Percentiles rank a stretch among this genome's conserved stretches.
These are phyloP conservation scores for Neonectria coccinea DNA, from an alignment of 2,329 filamentous ascomycete genomes.

Conservation along the genomic window DNA sequence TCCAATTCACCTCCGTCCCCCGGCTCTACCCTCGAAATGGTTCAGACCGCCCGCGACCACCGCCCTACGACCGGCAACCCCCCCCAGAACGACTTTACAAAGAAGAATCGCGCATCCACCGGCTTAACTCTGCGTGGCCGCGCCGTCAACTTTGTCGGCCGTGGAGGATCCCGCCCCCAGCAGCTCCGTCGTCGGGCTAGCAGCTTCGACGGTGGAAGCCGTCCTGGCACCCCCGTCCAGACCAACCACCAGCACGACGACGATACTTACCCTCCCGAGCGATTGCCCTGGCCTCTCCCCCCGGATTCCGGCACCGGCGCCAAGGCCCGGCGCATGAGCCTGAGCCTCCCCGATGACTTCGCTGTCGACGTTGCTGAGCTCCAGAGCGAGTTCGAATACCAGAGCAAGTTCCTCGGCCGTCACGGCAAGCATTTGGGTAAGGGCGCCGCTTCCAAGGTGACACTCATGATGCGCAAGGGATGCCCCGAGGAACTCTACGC, in stretches of 20 bases:
- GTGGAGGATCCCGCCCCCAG: slow-evolving; percentile 41
- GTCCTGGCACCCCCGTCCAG: slow-evolving; percentile 41
- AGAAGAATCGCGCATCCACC: slow-evolving; percentile 64
- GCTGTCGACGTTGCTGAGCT: slow-evolving; percentile 77
- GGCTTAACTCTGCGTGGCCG: slow-evolving; percentile 62
- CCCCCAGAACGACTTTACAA: slow-evolving; percentile 60
- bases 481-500: slow-evolving; percentile 76
- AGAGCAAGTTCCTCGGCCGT: slow-evolving; percentile 76
- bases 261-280: slow-evolving; percentile 53
- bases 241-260: slow-evolving; percentile 39
- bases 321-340: slow-evolving; percentile 82
- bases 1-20: slow-evolving; percentile 65
- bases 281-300: slow-evolving; percentile 68
- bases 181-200: slow-evolving; percentile 55
- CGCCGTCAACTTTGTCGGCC: slow-evolving; percentile 60
- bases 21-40: slow-evolving; percentile 58
- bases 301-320: slow-evolving; percentile 79
- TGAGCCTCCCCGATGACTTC: slow-evolving; percentile 80
- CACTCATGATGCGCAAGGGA: slow-evolving; percentile 80
- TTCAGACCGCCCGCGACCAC: slow-evolving; percentile 43
- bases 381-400: slow-evolving; percentile 75
- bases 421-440: slow-evolving; percentile 82
- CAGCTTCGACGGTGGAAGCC: slow-evolving; percentile 59
- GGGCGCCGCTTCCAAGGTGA: slow-evolving; percentile 85
- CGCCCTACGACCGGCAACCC: slow-evolving; percentile 47